Base-by-base conservation (phyloP, 768 basidiomycete species). In the Boletales sp. region DNA sequence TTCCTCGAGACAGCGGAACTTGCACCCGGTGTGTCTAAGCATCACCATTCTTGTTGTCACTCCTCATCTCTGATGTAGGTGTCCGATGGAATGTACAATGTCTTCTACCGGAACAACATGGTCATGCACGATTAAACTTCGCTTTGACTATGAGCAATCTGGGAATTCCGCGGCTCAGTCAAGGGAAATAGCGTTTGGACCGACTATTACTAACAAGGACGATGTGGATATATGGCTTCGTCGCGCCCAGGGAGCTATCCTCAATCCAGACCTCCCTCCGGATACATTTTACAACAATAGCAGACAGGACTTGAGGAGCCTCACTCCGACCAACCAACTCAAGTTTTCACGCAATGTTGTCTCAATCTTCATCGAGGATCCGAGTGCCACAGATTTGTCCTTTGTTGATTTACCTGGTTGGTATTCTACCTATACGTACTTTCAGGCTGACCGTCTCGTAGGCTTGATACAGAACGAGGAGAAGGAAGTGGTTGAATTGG, bases 1-100 rank as follows among this genome's bases (percentile, higher is more conserved):
- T 84, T 27, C 82, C 83, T 11, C 69, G 83, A 30, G 83, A 83
- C 37, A 78, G 78, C 37, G 81, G 81, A 18, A 83, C 80, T 1
- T 83, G 82, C 45, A 83, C 80, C 0, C 69, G 79, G 82, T 78
- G 3, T 29, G 53, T 46, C n/a, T 14, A 19, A 32, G 11, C 13
- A 9, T 45, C n/a, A 24, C 24, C 6, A 6, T 19, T 21, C 38
- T 48, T 40, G 64, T 9, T 9, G 41, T 45, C 19, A 2, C 24
- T 27, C 6, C 24, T 27, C 24, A 27, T 27, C 24, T 7, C 24
- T 7, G 24, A 8, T 10, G 14, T 40, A 80, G 80, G 43, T 81
- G 80, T 45, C 79, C 78, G 0, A 78, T 77, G 74, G 75, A 80
- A 50, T 78, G 77, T 48, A 71, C 72, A 0, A 74, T 81, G 72